Percentiles rank a stretch among this genome's conserved stretches.
Conservation (phyloP, 2,329 filamentous ascomycete species). For the Pseudogymnoascus sp. region DNA sequence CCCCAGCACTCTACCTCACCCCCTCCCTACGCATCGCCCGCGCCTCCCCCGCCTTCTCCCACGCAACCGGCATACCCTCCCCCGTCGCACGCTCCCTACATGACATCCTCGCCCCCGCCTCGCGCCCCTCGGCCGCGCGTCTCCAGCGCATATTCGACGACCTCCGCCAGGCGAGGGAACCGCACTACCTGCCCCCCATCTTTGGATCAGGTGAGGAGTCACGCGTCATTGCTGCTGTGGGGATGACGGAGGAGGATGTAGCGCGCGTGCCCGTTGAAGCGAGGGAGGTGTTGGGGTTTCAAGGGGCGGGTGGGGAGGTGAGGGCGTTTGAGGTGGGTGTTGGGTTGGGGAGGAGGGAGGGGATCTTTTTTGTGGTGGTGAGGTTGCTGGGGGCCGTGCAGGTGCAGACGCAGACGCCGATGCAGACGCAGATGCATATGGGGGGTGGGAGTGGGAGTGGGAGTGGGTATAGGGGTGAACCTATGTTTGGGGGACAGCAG, state of each 20-base stretch:
- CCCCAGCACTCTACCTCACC: slow-evolving; percentile 48
- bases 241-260: slow-evolving; percentile 47
- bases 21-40: slow-evolving; percentile 52
- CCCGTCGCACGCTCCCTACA: slow-evolving; percentile 44
- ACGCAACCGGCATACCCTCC: slow-evolving; percentile 44
- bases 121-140: slow-evolving; percentile 44
- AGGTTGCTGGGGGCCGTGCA: not conserved
- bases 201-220: slow-evolving; percentile 47
- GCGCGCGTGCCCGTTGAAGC: slow-evolving; percentile 45
- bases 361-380: slow-evolving; percentile 55
- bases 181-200: slow-evolving; percentile 59
- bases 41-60: slow-evolving; percentile 47
- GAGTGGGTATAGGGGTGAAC: not conserved
- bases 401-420: not conserved
- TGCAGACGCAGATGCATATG: not conserved
- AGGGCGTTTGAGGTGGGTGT: slow-evolving; percentile 44
- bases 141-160: slow-evolving; percentile 48
- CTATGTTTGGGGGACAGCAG: not conserved
- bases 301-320: slow-evolving; percentile 43
- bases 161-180: slow-evolving; percentile 46
- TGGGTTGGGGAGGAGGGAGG: slow-evolving; percentile 52
- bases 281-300: slow-evolving; percentile 49
- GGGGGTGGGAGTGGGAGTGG: not conserved
- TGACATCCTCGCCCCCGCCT: slow-evolving; percentile 45
- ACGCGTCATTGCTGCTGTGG: slow-evolving; percentile 46